Evolutionary conservation across 1,139 yeast genomes (phyloP).

Genomic region (Pichia sp.): DNA sequence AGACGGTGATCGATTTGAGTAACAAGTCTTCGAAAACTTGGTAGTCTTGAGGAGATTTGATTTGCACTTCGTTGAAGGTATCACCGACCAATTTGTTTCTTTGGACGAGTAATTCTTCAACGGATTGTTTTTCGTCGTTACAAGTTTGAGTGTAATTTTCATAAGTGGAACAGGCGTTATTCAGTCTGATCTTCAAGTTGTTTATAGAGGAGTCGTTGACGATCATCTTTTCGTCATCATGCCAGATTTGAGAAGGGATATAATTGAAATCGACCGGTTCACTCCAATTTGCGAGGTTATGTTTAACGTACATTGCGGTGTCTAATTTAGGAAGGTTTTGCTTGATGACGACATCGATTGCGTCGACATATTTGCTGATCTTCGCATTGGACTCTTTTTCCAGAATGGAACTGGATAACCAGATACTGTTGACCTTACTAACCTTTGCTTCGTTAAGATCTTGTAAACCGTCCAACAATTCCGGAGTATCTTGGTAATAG

Average conservation of each 20-base stretch:
- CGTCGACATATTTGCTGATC: conserved; percentile 50
- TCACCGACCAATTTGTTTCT: conserved; percentile 36
- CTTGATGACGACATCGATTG: conserved; percentile 56
- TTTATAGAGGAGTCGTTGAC: conserved; percentile 58
- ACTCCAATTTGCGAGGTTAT: conserved; percentile 71
- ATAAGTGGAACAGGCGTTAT: conserved; percentile 47
- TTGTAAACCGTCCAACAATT: conserved; percentile 81
- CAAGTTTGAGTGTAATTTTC: conserved; percentile 44
- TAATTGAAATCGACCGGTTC: conserved; percentile 87
- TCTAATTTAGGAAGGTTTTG: conserved; percentile 78
- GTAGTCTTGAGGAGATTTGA: conserved; percentile 40
- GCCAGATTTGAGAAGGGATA: conserved; percentile 94
- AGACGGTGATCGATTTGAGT: conserved; percentile 49
- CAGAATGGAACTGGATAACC: conserved; percentile 60
- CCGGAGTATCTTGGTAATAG: conserved; percentile 93
- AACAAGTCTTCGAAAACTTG: conserved; percentile 55
- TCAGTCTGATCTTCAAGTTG: conserved; percentile 59
- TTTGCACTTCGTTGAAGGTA: conserved; percentile 37
- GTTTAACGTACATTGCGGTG: conserved; percentile 90
- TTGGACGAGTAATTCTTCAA: conserved; percentile 44
- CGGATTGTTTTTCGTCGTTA: conserved; percentile 45
- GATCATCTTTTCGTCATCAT: conserved; percentile 83
- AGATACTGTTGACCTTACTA: conserved; percentile 64
- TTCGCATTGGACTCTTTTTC: conserved; percentile 61
- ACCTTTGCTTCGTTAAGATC: conserved; percentile 82